Evolutionary conservation across 1,139 yeast genomes (phyloP).

Genomic region (Taphrina deformans): DNA sequence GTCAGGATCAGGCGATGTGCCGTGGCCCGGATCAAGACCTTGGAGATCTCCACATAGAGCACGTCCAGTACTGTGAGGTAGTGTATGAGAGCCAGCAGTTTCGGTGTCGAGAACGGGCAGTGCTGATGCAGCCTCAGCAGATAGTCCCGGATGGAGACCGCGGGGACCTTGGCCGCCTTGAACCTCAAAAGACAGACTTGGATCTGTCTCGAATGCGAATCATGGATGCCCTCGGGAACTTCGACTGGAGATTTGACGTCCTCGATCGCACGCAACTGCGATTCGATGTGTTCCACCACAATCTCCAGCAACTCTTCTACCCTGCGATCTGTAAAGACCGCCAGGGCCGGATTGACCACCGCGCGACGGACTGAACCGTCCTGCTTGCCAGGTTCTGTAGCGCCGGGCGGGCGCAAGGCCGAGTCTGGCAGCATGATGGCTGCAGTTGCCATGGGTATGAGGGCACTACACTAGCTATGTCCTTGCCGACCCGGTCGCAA

Average conservation of each 20-base stretch:
- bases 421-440: conserved; percentile 10
- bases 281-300: conserved; percentile 18
- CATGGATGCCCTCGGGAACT: conserved; percentile 20
- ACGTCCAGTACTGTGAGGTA: conserved; percentile 20
- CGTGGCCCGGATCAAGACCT: conserved; percentile 13
- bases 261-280: conserved; percentile 4
- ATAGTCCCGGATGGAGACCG: conserved; percentile 24
- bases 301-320: conserved; percentile 18
- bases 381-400: not conserved
- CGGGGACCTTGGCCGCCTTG: conserved; percentile 11
- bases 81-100: conserved; percentile 24
- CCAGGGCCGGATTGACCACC: not conserved
- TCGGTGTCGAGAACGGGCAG: conserved; percentile 22
- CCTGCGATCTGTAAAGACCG: not conserved
- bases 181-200: conserved; percentile 22
- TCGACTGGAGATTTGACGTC: conserved; percentile 19
- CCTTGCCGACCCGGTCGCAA: too few relatives aligned
- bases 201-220: conserved; percentile 16
- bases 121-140: conserved; percentile 22
- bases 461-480: too few relatives aligned
- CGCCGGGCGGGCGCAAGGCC: not conserved
- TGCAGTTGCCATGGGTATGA: not conserved
- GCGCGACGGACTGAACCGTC: not conserved
- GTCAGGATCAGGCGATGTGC: conserved; percentile 26
- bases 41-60: conserved; percentile 16